Evolutionary conservation across 345 rosid genomes (phyloP), one percentile per base, ranked within the genome.

Genomic region (Streptanthus diversifolius): DNA sequence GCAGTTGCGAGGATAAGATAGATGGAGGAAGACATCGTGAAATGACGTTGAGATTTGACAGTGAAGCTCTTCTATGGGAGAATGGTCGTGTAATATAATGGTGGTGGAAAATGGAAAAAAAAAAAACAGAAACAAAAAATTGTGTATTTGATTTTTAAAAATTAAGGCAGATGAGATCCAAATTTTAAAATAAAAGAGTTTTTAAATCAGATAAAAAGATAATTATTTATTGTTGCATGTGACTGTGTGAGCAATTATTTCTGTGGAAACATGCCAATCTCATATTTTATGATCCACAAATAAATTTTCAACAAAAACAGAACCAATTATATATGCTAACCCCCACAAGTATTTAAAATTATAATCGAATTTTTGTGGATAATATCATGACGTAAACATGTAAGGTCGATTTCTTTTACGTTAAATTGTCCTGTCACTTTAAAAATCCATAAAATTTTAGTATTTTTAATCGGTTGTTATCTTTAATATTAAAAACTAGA

Each of bases 11-110:
- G 7, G 65, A 56, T 65, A 25, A 65, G 59, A 33, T 29, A 36
- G 54, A 54, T 21, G 24, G 69, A 68, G 51, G 73, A 71, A 68
- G 74, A 0, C 82, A 79, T 79, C 2, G 29, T 73, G 29, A n/a
- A 61, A 61, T 27, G 66, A 63, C 27, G 25, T 61, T 65, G 67
- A 36, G 60, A 63, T 76, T 63, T 55, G 21, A 56, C 39, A 30
- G 4, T 47, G 14, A 41, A 41, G 41, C 5, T 22, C 44, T 49
- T 49, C 10, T n/a, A 8, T 57, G 52, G 3, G 18, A 4, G 18
- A 74, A 48, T 66, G 67, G 55, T 67, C 32, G 12, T 47, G 67
- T 48, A 24, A 22, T 54, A n/a, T 53, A 45, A 39, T n/a, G 24
- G 62, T 51, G 54, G 12, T 2, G 19, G 22, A 5, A 21, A 49